Conservation (phyloP, 306 rosid species). For the Rosa rugosa region DNA sequence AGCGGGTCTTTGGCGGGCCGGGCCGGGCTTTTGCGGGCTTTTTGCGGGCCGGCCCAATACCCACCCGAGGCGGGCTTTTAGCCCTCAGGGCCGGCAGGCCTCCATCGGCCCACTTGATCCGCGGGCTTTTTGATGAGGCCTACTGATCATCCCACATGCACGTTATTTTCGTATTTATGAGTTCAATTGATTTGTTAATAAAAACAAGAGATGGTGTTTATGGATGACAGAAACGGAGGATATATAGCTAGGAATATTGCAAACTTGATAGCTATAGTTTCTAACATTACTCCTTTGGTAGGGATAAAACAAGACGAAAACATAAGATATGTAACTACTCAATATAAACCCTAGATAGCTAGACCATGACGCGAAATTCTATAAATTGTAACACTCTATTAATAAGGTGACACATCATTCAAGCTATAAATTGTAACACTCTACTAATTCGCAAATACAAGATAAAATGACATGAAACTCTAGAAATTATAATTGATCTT, state of each 20-base stretch:
- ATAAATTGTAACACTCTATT: not conserved
- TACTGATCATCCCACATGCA: conserved; percentile 5
- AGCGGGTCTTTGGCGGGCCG: no score
- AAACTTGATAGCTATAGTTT: not conserved
- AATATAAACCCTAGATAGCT: not conserved
- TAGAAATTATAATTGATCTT: no score
- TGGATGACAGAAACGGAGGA: not conserved
- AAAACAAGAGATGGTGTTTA: not conserved
- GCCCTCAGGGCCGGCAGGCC: no score
- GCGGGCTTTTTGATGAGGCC: no score
- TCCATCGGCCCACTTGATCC: no score
- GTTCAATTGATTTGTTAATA: not conserved
- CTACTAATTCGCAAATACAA: no score
- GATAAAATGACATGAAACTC: no score
- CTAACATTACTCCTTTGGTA: not conserved
- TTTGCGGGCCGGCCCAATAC: no score
- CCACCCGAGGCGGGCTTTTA: no score
- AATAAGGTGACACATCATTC: no score
- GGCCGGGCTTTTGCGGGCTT: no score
- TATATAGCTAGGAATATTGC: not conserved
- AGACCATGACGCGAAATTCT: not conserved
- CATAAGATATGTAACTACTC: not conserved
- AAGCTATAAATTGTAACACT: not conserved
- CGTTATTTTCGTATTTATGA: not conserved
- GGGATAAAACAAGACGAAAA: not conserved